These are phyloP conservation scores for Russula olivacea DNA, from an alignment of 768 basidiomycete genomes.

Conservation along the genomic window DNA sequence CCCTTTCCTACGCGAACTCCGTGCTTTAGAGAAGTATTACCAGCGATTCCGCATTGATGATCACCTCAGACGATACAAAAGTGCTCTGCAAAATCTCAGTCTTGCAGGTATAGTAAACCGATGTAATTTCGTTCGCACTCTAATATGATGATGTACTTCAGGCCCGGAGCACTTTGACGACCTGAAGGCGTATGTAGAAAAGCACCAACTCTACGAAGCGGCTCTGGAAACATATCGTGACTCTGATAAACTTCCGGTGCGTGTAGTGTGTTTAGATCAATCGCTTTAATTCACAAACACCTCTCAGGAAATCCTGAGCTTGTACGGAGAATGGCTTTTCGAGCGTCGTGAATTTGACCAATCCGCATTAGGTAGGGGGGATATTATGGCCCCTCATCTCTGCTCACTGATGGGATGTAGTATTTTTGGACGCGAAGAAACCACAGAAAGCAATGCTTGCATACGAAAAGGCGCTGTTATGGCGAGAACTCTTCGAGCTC, in stretches of 20 bases:
- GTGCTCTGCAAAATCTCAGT: slow-evolving; percentile 68
- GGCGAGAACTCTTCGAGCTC: slow-evolving; percentile 88
- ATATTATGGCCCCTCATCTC: no score
- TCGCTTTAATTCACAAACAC: neutral
- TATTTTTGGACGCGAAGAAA: slow-evolving; percentile 63
- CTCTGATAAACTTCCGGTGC: slow-evolving; percentile 57
- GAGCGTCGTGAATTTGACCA: slow-evolving; percentile 78
- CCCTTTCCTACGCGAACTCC: slow-evolving; percentile 89
- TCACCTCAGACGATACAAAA: slow-evolving; percentile 69
- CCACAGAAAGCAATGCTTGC: slow-evolving; percentile 75
- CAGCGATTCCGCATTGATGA: slow-evolving; percentile 92
- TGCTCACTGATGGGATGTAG: slow-evolving; percentile 35
- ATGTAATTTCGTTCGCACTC: neutral
- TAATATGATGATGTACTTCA: slow-evolving; percentile 28
- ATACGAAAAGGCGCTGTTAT: slow-evolving; percentile 80
- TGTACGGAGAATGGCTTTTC: slow-evolving; percentile 85
- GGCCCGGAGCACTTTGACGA: slow-evolving; percentile 72
- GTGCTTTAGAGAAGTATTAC: slow-evolving; percentile 70
- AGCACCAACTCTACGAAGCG: slow-evolving; percentile 64
- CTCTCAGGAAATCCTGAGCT: slow-evolving; percentile 53
- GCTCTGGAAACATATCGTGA: slow-evolving; percentile 72
- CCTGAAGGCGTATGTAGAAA: slow-evolving; percentile 72
- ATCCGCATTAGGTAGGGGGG: slow-evolving; percentile 64
- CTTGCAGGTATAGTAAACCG: slow-evolving; percentile 48
- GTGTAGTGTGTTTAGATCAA: slow-evolving; percentile 20